These are phyloP conservation scores for Chaetomium fimeti DNA, from an alignment of 495 filamentous ascomycete species.

Conservation along the genomic window DNA sequence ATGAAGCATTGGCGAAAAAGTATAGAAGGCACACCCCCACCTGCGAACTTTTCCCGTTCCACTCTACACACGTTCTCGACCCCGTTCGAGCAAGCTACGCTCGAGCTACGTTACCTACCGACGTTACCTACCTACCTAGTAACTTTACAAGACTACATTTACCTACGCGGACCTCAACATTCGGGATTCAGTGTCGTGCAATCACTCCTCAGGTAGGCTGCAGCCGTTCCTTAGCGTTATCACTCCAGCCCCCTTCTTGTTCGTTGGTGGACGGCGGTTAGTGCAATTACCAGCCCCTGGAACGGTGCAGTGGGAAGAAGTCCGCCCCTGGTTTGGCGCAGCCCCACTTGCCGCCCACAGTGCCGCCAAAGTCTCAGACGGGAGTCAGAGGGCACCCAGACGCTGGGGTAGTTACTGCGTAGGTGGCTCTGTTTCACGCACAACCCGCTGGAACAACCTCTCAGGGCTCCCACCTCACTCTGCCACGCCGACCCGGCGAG, in stretches of 20 bases:
- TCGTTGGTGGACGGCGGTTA: neutral
- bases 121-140: neutral
- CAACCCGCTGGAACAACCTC: neutral
- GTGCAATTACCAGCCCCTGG: neutral
- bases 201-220: slow-evolving; percentile 8
- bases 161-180: too few relatives aligned
- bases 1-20: neutral
- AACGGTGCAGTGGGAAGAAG: slow-evolving; percentile 1
- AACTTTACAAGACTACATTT: too few relatives aligned
- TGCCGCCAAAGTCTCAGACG: slow-evolving; percentile 2
- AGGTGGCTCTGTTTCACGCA: too few relatives aligned
- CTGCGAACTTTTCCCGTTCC: neutral
- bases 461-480: neutral
- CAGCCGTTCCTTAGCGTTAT: neutral
- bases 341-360: slow-evolving; percentile 19
- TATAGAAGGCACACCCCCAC: neutral
- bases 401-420: neutral
- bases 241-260: neutral
- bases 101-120: neutral
- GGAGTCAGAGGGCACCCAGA: slow-evolving; percentile 7
- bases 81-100: neutral
- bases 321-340: neutral
- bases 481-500: slow-evolving; percentile 1
- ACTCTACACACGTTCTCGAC: neutral
- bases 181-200: neutral